Evolutionary conservation across 2,329 filamentous ascomycete genomes (phyloP).

Genomic region (Phaeosphaeriaceae sp.): DNA sequence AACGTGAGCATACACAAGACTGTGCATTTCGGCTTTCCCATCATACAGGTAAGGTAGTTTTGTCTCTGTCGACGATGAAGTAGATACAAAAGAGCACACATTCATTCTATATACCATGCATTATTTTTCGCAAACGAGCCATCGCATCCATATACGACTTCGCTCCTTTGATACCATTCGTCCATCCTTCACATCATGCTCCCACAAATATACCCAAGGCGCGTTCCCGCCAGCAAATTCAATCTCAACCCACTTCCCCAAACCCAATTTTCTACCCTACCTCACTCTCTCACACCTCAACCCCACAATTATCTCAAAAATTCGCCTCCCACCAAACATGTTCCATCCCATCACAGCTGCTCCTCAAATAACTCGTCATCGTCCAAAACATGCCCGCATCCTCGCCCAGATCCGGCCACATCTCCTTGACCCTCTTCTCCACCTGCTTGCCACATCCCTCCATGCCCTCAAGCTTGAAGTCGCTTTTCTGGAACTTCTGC

Average conservation of each 20-base stretch:
- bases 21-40: too few species aligned
- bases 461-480: neutral
- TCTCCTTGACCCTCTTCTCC: constrained; percentile 1
- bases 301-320: neutral
- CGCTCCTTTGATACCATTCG: too few species aligned
- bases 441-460: neutral
- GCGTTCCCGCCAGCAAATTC: too few species aligned
- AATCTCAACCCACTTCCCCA: too few species aligned
- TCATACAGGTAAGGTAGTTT: too few species aligned
- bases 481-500: constrained; percentile 27
- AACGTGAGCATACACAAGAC: too few species aligned
- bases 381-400: neutral
- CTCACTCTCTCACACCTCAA: too few species aligned
- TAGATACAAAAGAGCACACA: too few species aligned
- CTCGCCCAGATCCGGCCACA: neutral
- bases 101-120: neutral
- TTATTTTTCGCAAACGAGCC: neutral
- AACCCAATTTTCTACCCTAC: neutral
- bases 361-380: neutral
- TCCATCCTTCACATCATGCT: too few species aligned
- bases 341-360: neutral
- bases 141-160: neutral
- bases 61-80: too few species aligned
- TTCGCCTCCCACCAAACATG: neutral
- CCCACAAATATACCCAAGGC: too few species aligned